Conservation (phyloP, 768 basidiomycete genomes). For the Phylloporus rhodoxanthus region DNA sequence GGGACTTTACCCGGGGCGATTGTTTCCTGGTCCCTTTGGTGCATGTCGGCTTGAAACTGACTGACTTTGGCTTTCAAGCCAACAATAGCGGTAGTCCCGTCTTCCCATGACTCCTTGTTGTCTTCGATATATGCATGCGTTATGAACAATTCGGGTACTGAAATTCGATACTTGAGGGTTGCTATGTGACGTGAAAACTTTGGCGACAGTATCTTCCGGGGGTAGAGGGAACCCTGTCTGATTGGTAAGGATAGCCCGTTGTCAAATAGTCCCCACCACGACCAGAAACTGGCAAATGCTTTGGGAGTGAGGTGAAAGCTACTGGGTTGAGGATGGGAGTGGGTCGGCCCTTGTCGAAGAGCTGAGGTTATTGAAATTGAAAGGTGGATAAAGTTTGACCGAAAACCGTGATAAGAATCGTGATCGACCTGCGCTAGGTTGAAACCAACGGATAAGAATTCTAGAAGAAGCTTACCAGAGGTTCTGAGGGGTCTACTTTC, state of each 20-base stretch:
- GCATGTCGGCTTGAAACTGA: conserved; percentile 82
- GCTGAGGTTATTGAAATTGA: conserved; percentile 80
- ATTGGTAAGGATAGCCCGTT: conserved; percentile 73
- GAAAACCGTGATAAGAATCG: conserved; percentile 84
- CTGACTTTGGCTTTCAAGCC: conserved; percentile 82
- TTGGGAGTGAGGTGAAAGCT: conserved; percentile 83
- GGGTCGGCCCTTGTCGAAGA: conserved; percentile 29
- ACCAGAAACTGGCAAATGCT: conserved; percentile 83
- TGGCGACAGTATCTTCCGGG: conserved; percentile 62
- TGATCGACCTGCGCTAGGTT: conserved; percentile 33
- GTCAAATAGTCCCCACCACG: conserved; percentile 88
- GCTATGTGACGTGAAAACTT: conserved; percentile 87
- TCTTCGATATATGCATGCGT: conserved; percentile 86
- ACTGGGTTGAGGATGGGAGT: conserved; percentile 39
- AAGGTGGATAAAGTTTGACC: conserved; percentile 91
- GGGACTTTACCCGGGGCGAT: conserved; percentile 51
- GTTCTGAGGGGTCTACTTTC: conserved; percentile 37
- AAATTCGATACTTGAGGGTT: conserved; percentile 85
- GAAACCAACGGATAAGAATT: not conserved
- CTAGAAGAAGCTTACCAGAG: conserved; percentile 39
- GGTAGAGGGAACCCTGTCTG: conserved; percentile 81
- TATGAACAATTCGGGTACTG: conserved; percentile 71
- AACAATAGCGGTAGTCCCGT: conserved; percentile 72
- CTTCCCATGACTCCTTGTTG: conserved; percentile 69
- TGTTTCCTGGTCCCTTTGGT: conserved; percentile 84